Base-by-base conservation (phyloP, 1,139 yeast species). In the Zygoascus meyerae region DNA sequence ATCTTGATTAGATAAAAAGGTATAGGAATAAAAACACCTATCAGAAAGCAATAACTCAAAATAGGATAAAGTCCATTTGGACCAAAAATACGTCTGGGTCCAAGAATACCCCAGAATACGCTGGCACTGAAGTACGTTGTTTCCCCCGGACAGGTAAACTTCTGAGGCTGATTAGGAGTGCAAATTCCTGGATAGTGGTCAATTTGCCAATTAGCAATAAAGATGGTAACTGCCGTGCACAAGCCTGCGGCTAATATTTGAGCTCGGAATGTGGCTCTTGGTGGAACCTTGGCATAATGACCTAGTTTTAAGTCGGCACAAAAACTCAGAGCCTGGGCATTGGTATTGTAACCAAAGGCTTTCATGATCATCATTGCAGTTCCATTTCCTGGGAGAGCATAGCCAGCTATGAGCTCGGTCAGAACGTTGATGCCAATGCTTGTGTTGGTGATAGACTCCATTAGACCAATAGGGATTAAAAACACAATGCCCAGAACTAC, bases 61-160 rank as follows among this genome's bases (percentile, higher is more conserved):
- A 66, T 56, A 11, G 78, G 78, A 50, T 75, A 74, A 15, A 74
- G 62, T 0, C 68, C 37, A 5, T 62, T 60, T 6, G 51, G 69
- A 1, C 69, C 70, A 55, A 80, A 78, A 16, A 78, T 75, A 47
- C 77, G 71, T 58, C 74, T 68, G 17, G 87, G 87, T 29, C 86
- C 86, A 56, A 82, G 78, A 45, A 77, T 76, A 51, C 86, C 86
- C 77, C 80, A 79, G 39, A 77, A 64, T 11, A 78, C 75, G 12
- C 79, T 72, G n/a, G 81, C 71, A 43, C 74, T 64, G 62, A 69
- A 78, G 57, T 64, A 74, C 1, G 78, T 73, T 26, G 58, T 64
- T 28, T 72, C 70, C 37, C 59, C 61, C 26, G 60, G 64, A 49
- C 69, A 65, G 17, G 58, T 61, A 50, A 65, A 65, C 52, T 57